Evolutionary conservation across 164 flowering plant genomes (phyloP).

Genomic region (Magnolia sinica): DNA sequence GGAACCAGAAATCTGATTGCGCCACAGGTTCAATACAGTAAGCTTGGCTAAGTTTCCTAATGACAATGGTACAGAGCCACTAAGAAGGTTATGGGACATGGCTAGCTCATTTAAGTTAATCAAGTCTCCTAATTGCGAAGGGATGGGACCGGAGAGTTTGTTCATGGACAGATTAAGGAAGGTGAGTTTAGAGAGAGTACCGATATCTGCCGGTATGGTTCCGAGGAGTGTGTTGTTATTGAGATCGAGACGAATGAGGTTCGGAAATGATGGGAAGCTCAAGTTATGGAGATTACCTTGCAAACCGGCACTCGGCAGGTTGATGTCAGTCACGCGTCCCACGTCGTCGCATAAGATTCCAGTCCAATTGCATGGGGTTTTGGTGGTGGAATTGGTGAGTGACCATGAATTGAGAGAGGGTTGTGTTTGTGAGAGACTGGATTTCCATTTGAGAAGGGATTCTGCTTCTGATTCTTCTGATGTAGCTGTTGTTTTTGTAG

Average conservation of each 20-base stretch:
- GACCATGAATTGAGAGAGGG: constrained; percentile 4
- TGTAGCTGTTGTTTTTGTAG: background rate
- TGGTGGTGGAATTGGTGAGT: background rate
- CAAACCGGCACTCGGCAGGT: constrained; percentile 8
- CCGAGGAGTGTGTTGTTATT: constrained; percentile 5
- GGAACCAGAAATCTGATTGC: background rate
- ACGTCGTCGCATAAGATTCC: constrained; percentile 18
- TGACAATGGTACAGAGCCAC: constrained; percentile 17
- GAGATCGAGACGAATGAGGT: constrained; percentile 23
- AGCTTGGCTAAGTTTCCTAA: constrained; percentile 8
- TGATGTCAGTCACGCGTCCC: constrained; percentile 9
- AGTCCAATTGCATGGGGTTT: constrained; percentile 17
- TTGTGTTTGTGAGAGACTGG: background rate
- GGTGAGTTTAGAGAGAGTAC: constrained; percentile 17
- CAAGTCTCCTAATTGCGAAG: constrained; percentile 22
- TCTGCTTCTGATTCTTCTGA: constrained; percentile 3
- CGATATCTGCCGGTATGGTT: constrained; percentile 20
- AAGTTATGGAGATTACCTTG: constrained; percentile 17
- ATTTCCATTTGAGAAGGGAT: constrained; percentile 7
- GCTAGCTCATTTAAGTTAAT: constrained; percentile 21
- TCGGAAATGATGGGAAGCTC: constrained; percentile 20
- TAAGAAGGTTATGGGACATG: constrained; percentile 16
- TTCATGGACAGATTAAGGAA: constrained; percentile 24
- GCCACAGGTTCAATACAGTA: background rate
- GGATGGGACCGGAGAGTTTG: constrained; percentile 16